Evolutionary conservation across 805 yeast genomes (phyloP), one percentile per base, ranked within the genome.

Genomic region (Myxozyma neglecta): DNA sequence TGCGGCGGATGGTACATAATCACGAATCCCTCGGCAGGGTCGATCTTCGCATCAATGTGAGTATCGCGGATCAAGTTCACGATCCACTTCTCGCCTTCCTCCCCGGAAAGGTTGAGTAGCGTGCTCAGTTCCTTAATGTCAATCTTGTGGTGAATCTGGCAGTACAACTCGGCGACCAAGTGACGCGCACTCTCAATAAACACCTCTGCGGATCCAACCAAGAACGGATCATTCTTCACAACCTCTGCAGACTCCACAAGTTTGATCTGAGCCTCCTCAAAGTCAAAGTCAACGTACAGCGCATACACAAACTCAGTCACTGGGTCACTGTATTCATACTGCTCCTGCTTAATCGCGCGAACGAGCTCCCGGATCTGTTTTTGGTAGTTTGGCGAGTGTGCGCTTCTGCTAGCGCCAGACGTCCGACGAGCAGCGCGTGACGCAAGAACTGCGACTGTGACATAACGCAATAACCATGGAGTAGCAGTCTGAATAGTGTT

Each of bases 381-480:
- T 69, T 80, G 83, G 76, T 80, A 78, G 47, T 57, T 71, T 53
- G 77, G 71, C 37, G 56, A 61, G 13, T 56, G 36, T 10, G 66
- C 58, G 8, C 61, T 52, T 3, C 66, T 57, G 63, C 68, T 69
- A 50, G 69, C 70, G 56, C 67, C 69, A 50, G 61, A 57, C 57
- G 66, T 35, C 35, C 57, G 52, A 44, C 63, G 56, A 5, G 56
- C 70, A 11, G 62, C 52, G 49, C 75, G 72, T 14, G 79, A 73
- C 14, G 78, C 71, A 48, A 79, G 75, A 56, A 85, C 85, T n/a
- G 87, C 86, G 35, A 83, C 87, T 32, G 84, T 81, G 58, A 86
- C 72, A 70, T 86, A 86, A 70, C 90, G 80, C 66, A 85, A 72
- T 53, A 86, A 76, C 90, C 90, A 86, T 20, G 90, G 90, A 70